Conservation (phyloP, 805 yeast genomes). For the Millerozyma miso region DNA sequence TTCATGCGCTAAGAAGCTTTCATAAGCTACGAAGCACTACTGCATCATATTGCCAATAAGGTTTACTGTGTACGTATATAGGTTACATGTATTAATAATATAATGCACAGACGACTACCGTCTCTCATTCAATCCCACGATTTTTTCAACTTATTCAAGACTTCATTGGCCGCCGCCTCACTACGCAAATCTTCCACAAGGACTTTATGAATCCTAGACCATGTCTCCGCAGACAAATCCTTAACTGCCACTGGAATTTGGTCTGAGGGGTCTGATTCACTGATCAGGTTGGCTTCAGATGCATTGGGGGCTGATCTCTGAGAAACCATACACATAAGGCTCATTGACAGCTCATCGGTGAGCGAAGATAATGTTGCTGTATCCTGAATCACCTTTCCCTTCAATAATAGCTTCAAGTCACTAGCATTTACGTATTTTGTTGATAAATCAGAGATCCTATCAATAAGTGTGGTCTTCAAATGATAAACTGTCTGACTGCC, state of each 20-base stretch:
- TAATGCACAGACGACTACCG: neutral
- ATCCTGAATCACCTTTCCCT: slow-evolving; percentile 62
- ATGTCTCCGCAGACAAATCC: slow-evolving; percentile 24
- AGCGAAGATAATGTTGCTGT: slow-evolving; percentile 32
- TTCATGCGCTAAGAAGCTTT: too few relatives aligned
- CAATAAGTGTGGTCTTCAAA: slow-evolving; percentile 35
- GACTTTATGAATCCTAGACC: slow-evolving; percentile 39
- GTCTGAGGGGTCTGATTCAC: neutral
- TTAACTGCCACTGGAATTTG: slow-evolving; percentile 3
- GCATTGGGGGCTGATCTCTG: neutral
- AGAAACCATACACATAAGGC: slow-evolving; percentile 43
- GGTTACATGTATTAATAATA: too few relatives aligned
- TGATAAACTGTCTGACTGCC: slow-evolving; percentile 30
- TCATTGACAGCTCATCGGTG: slow-evolving; percentile 22
- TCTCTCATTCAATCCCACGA: neutral
- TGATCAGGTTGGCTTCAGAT: neutral
- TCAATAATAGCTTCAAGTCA: slow-evolving; percentile 49
- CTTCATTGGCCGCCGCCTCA: slow-evolving; percentile 21
- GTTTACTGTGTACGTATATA: too few relatives aligned
- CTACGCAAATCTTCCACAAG: slow-evolving; percentile 29
- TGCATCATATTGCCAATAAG: too few relatives aligned
- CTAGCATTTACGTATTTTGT: slow-evolving; percentile 27
- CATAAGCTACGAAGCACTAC: too few relatives aligned
- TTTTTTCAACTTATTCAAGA: slow-evolving; percentile 13
- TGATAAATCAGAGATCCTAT: slow-evolving; percentile 20